These are phyloP conservation scores for Podaxis sp. DNA, from an alignment of 768 basidiomycete genomes.

Conservation along the genomic window DNA sequence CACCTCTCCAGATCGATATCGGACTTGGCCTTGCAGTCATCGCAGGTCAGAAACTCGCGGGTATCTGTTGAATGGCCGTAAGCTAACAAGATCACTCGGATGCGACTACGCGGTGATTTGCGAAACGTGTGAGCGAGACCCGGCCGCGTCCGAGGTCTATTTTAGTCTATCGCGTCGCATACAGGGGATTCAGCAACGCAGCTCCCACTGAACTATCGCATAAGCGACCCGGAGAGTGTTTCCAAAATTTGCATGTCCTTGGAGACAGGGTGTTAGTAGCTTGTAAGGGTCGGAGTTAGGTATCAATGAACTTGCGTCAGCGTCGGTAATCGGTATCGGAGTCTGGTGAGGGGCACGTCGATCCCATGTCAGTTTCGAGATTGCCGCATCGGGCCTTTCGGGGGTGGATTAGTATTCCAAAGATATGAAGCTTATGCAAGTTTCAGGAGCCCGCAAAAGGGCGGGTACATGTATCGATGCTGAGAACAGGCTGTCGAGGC, in stretches of 20 bases:
- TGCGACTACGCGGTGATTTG: background rate
- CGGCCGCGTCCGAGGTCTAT: background rate
- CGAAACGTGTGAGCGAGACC: background rate
- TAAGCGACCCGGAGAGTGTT: background rate
- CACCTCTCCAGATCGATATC: background rate
- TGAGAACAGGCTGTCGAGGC: too few species aligned
- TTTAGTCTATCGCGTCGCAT: background rate
- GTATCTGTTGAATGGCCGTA: background rate
- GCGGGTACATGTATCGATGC: too few species aligned
- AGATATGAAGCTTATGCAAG: background rate
- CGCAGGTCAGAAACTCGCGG: background rate
- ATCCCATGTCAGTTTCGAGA: background rate
- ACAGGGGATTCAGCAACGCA: too few species aligned
- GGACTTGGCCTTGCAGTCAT: background rate
- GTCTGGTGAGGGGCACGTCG: background rate
- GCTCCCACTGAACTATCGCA: background rate
- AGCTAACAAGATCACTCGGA: background rate
- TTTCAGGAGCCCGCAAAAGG: background rate
- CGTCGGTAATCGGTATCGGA: background rate
- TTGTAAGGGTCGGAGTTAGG: background rate
- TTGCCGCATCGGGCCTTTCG: constrained; percentile 18
- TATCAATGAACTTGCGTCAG: background rate
- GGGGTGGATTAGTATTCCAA: constrained; percentile 20
- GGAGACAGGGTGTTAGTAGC: background rate
- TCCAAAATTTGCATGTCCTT: background rate